Evolutionary conservation across 306 rosid genomes (phyloP).

Genomic region (Castanea mollissima): DNA sequence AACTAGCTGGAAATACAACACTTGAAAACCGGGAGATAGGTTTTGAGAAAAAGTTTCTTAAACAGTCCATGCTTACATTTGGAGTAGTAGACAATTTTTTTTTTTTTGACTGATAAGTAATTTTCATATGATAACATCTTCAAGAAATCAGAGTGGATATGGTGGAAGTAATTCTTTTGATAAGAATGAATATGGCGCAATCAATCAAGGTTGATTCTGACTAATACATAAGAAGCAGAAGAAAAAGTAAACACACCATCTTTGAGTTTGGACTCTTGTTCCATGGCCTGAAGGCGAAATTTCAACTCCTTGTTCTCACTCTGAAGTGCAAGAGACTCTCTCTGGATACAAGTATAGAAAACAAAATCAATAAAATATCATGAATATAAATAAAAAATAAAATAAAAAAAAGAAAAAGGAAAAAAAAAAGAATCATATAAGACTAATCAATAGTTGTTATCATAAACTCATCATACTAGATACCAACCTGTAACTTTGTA

Average conservation of each 20-base stretch:
- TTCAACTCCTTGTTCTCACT: conserved; percentile 74
- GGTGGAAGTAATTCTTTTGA: neutral
- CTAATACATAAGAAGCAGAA: conserved; percentile 14
- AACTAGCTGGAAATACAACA: neutral
- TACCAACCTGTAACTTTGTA: conserved; percentile 65
- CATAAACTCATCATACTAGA: conserved; percentile 26
- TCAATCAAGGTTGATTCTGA: conserved; percentile 11
- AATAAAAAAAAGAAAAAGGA: neutral
- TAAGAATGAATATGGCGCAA: neutral
- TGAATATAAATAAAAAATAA: conserved; percentile 2
- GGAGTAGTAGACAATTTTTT: too few species aligned
- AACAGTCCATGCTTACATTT: too few species aligned
- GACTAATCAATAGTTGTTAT: conserved; percentile 3
- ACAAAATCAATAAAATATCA: conserved; percentile 7
- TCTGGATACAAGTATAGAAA: conserved; percentile 37
- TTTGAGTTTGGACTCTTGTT: conserved; percentile 78
- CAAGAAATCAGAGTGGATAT: neutral
- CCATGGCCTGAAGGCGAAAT: conserved; percentile 83
- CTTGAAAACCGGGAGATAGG: neutral
- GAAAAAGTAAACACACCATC: conserved; percentile 53
- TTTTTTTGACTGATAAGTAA: too few species aligned
- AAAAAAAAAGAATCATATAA: neutral
- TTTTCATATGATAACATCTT: neutral
- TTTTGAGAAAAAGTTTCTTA: too few species aligned
- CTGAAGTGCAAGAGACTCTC: conserved; percentile 53